Base-by-base conservation (phyloP, 2,329 filamentous ascomycete genomes). In the Fusarium burgessii region DNA sequence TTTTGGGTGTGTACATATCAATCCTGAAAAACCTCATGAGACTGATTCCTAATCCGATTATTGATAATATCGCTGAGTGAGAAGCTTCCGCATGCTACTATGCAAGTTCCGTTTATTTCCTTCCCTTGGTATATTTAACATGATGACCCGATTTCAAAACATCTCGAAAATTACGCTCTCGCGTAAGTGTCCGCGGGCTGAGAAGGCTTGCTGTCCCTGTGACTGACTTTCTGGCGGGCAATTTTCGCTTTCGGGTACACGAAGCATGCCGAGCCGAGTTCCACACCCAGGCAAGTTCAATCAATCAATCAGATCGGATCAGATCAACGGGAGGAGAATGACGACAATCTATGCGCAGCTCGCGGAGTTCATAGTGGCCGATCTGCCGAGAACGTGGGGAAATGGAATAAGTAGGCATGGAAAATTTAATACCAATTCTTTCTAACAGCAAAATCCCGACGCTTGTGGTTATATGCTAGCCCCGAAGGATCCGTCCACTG, bases 201-300 rank as follows among this genome's bases (percentile, higher is more conserved):
- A 32, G 8, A 23, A 58, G 25, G 36, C 41, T 58, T 40, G 15
- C 20, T 51, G 54, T 47, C 49, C 65, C 47, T 57, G 45, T 70
- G 69, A 72, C 57, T 54, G n/a, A 50, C 20, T 40, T 47, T 38
- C 49, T 56, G 45, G n/a, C 46, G 64, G 64, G 29, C 63, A 51
- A 49, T 71, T 72, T 72, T 71, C 69, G 69, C 69, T 70, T 70
- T 72, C 70, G 70, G 70, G 62, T 55, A 54, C 35, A 38, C 42
- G 9, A 65, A 68, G 41, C 51, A 59, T 57, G 55, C 70, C 70
- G 70, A 64, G 58, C 66, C 70, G 62, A 58, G 35, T 46, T 35
- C 32, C 58, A 63, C 59, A 20, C 43, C 59, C 51, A 42, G 51
- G 29, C 38, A 50, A n/a, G 17, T 20, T 25, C 32, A 43, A 59